Base-by-base conservation (phyloP, 257 asterid genomes). In the Thymus quinquecostatus region DNA sequence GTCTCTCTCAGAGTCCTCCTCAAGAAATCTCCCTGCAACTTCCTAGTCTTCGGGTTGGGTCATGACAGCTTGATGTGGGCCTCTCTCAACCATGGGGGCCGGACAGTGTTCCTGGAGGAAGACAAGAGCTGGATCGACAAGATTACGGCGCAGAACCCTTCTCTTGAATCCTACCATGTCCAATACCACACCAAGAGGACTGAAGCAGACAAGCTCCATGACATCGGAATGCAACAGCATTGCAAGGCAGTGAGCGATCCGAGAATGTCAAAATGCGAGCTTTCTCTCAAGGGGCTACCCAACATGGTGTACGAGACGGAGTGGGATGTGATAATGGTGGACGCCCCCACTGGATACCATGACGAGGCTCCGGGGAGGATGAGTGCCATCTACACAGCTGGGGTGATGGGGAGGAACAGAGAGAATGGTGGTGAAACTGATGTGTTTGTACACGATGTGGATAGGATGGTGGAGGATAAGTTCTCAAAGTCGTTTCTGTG, bases 291-390 rank as follows among this genome's bases (percentile, higher is more conserved):
- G 69, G 86, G 86, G 0, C 74, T 92, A 38, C 96, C 97, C 0
- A 67, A 50, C 30, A 81, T 81, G 53, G 78, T 89, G 0, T 88
- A 88, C 47, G 96, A 88, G 5, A 64, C 77, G 0, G 89, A 86
- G 29, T 92, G 96, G 98, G 97, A 92, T 53, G 1, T 89, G 73
- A 84, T 92, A 72, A 89, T 92, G 97, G 95, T 92, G 66, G 98
- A 92, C 63, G 98, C 98, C 2, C 96, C 98, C 0, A 92, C 92
- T 0, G 96, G 97, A 8, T 89, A 88, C 82, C 77, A 73, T 14
- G 91, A 88, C 1, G 89, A 69, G 10, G 91, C 96, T 0, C 96
- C 98, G 1, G 96, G 98, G 40, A 82, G 98, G 70, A 92, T 89
- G 98, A 83, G 70, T 30, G 98, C 96, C 5, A 85, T 92, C 4